Evolutionary conservation across 352 stramenopile genomes (phyloP).

Genomic region (Blastocystis sp.): DNA sequence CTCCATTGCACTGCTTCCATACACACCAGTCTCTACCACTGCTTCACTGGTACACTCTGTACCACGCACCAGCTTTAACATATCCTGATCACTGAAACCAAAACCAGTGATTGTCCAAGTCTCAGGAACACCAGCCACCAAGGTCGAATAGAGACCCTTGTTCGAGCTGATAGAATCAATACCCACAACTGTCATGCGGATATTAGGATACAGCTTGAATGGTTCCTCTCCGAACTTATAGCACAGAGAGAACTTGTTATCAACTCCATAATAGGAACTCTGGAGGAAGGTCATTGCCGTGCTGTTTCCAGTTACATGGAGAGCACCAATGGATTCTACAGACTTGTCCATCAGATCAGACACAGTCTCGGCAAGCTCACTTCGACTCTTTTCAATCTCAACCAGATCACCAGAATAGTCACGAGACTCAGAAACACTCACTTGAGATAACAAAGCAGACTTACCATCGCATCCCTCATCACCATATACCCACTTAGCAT

Average conservation of each 20-base stretch:
- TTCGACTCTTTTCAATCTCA: not conserved
- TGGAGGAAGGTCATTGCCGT: conserved; percentile 64
- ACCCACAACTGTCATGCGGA: conserved; percentile 58
- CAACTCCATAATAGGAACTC: conserved; percentile 28
- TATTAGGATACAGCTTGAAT: conserved; percentile 60
- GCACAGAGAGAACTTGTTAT: conserved; percentile 64
- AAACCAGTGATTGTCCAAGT: conserved; percentile 42
- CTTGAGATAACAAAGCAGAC: not conserved
- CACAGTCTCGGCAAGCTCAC: not conserved
- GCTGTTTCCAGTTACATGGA: not conserved
- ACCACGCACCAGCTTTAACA: conserved; percentile 27
- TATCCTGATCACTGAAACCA: conserved; percentile 45
- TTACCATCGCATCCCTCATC: conserved; percentile 52
- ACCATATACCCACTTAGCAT: conserved; percentile 63
- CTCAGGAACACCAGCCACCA: conserved; percentile 47
- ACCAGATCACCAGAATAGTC: conserved; percentile 28
- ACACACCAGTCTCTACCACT: conserved; percentile 13
- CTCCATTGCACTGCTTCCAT: conserved; percentile 11
- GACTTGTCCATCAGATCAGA: not conserved
- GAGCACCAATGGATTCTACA: not conserved
- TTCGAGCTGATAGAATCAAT: conserved; percentile 63
- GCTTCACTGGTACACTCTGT: not conserved
- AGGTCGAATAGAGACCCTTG: conserved; percentile 53
- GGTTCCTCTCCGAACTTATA: conserved; percentile 67
- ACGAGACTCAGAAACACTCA: not conserved